phyloP scores from a whole-genome alignment of 2,329 filamentous ascomycete species.

The Colletotrichum trifolii region DNA sequence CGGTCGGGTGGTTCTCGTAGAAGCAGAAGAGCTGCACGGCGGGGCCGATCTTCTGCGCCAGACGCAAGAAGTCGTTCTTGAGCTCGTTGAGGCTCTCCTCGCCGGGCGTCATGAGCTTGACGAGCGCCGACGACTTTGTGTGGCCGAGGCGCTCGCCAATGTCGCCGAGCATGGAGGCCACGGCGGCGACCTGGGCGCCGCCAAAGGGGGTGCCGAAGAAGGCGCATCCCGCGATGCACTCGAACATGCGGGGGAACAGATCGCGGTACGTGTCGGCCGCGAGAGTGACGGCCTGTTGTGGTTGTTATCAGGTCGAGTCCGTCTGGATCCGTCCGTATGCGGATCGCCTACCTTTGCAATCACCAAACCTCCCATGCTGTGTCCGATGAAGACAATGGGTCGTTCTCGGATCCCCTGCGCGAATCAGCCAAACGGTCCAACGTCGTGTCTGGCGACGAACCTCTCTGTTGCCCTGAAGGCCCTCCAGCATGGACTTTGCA shows the following conservation, averaged over 20 bases:
- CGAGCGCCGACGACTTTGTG: conserved; percentile 49
- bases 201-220: conserved; percentile 56
- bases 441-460: conserved; percentile 36
- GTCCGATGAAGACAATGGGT: conserved; percentile 55
- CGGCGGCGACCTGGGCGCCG: conserved; percentile 50
- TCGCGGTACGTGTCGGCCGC: conserved; percentile 48
- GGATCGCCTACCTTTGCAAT: conserved; percentile 51
- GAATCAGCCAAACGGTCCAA: not conserved
- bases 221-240: conserved; percentile 51
- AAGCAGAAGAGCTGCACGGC: conserved; percentile 52
- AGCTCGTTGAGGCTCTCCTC: conserved; percentile 52
- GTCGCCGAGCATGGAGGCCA: conserved; percentile 50
- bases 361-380: conserved; percentile 57
- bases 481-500: conserved; percentile 49
- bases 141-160: conserved; percentile 47
- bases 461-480: conserved; percentile 48
- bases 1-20: conserved; percentile 52
- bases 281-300: conserved; percentile 36
- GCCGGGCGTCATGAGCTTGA: conserved; percentile 53
- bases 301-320: not conserved
- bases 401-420: conserved; percentile 38
- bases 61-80: conserved; percentile 51
- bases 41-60: conserved; percentile 47
- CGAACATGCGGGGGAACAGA: conserved; percentile 52
- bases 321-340: not conserved